phyloP scores from a whole-genome alignment of 768 basidiomycete genomes.

The Lactifluus piperatus region DNA sequence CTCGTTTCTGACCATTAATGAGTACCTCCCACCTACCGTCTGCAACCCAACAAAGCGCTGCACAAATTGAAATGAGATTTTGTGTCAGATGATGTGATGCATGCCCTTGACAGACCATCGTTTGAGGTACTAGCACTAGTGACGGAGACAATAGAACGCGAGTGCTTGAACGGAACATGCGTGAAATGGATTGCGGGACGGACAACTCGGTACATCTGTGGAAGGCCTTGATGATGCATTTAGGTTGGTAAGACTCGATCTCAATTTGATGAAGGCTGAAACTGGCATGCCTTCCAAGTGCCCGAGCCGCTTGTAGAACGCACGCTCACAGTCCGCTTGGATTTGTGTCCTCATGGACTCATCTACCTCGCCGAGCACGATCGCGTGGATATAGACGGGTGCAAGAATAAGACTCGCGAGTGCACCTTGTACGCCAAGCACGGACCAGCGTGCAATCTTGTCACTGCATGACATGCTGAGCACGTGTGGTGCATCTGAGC shows the following conservation, averaged over 20 bases:
- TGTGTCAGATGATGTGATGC: not conserved
- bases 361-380: conserved; percentile 71
- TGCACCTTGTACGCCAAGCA: conserved; percentile 81
- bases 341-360: conserved; percentile 33
- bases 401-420: conserved; percentile 45
- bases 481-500: conserved; percentile 81
- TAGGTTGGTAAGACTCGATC: no score
- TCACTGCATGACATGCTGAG: conserved; percentile 90
- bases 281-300: conserved; percentile 33
- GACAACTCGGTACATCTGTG: conserved; percentile 40
- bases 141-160: conserved; percentile 29
- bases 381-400: conserved; percentile 54
- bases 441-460: conserved; percentile 84
- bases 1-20: conserved; percentile 74
- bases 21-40: conserved; percentile 50
- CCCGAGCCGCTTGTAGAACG: conserved; percentile 51
- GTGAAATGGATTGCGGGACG: conserved; percentile 53
- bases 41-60: conserved; percentile 67
- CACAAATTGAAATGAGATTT: conserved; percentile 24
- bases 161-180: conserved; percentile 47
- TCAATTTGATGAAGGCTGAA: not conserved
- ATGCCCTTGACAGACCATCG: conserved; percentile 43
- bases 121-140: conserved; percentile 41
- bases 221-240: conserved; percentile 32
- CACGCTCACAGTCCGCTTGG: conserved; percentile 56